Percentiles rank a stretch among this genome's conserved stretches.
These are phyloP conservation scores for Paraphoma sp. DNA, from an alignment of 2,329 filamentous ascomycete genomes.

Conservation along the genomic window DNA sequence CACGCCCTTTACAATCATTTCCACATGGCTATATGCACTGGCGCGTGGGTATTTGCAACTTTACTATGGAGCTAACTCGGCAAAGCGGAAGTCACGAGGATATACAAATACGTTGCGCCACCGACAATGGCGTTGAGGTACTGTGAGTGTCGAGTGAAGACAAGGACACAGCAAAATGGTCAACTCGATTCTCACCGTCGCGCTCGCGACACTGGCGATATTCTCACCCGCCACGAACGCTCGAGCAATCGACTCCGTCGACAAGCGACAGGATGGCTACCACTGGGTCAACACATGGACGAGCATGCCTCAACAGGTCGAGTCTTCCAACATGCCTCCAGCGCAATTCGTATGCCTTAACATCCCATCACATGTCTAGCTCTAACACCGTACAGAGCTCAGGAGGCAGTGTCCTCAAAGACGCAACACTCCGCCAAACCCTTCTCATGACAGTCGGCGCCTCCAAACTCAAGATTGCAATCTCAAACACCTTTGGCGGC, in stretches of 20 bases:
- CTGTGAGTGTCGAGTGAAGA: neutral
- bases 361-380: neutral
- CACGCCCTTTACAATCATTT: neutral
- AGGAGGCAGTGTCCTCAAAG: constrained; percentile 59
- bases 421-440: constrained; percentile 72
- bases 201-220: neutral
- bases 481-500: constrained; percentile 71
- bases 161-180: neutral
- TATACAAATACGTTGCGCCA: neutral
- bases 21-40: neutral
- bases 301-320: constrained; percentile 68
- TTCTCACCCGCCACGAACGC: neutral
- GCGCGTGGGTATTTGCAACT: neutral
- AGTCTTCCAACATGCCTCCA: constrained; percentile 67
- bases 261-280: neutral
- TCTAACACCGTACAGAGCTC: constrained; percentile 53
- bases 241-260: neutral
- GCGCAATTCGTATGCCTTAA: constrained; percentile 56
- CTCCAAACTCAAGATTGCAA: constrained; percentile 64
- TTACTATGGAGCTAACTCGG: neutral
- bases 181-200: neutral
- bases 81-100: neutral
- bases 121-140: neutral
- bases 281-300: constrained; percentile 4
- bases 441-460: constrained; percentile 65